Evolutionary conservation across 805 yeast species (phyloP), one percentile per base, ranked within the genome.

Genomic region (Lipomyces anomalus): DNA sequence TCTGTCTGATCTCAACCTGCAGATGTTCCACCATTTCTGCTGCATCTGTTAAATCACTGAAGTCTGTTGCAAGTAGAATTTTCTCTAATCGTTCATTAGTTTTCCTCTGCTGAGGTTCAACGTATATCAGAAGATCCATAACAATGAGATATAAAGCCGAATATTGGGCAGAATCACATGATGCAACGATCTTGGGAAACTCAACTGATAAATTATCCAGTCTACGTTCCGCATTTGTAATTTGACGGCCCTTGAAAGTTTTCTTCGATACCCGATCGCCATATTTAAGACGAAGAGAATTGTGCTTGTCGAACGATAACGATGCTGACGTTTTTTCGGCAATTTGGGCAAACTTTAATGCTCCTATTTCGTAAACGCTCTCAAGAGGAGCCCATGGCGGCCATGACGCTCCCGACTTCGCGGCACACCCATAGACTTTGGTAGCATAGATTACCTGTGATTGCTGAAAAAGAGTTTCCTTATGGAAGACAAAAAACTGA

Each of bases 301-400:
- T 69, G 4, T 78, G 70, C 48, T 70, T 70, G 53, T 82, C 85
- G 53, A 72, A 80, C 1, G 82, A 70, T 18, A 84, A 59, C 60
- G 78, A 73, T 21, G 79, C 68, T 0, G 89, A 76, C 2, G 85
- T 76, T 48, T 80, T 74, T 26, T 81, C 76, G 22, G 87, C 72
- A 32, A 89, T 66, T 40, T 79, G 69, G 44, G 74, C 73, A 9
- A 73, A 69, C 7, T 66, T 58, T 48, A 78, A 64, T 1, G 71
- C 57, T 0, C 72, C 69, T 17, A 75, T 69, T 41, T 79, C 79
- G 50, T 77, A 74, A 51, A 84, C 78, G 20, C 80, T 68, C 57
- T 86, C 95, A 39, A 77, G 61, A 1, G 89, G 87, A 28, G 88
- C 62, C 87, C 95, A 89, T 0, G 95, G 94, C 2, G 96, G 96